Percentiles rank a stretch among this genome's conserved stretches.
phyloP scores from a whole-genome alignment of 2,329 filamentous ascomycete species.

The Ceratocystis albifundus region DNA sequence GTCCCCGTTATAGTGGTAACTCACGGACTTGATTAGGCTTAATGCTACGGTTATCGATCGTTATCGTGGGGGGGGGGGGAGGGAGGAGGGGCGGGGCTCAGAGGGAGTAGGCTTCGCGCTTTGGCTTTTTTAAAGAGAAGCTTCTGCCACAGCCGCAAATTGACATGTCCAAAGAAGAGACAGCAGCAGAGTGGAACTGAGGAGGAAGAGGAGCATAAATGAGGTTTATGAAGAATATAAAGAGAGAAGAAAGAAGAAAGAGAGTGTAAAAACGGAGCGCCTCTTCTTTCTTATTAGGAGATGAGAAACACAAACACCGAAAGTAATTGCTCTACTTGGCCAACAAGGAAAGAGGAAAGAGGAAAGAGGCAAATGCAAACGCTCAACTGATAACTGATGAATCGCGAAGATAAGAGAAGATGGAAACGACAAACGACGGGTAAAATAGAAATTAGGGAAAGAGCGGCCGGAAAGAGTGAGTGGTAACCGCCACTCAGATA shows the following conservation, averaged over 20 bases:
- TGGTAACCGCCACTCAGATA: neutral
- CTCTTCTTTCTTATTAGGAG: neutral
- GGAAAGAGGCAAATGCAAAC: neutral
- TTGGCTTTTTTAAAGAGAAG: neutral
- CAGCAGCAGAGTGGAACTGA: neutral
- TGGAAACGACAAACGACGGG: neutral
- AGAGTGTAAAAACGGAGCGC: neutral
- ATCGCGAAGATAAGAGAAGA: neutral
- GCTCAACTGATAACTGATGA: neutral
- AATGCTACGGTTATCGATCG: neutral
- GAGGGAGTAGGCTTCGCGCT: neutral
- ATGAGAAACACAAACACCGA: neutral
- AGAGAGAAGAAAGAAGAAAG: neutral
- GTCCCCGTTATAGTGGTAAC: too few species aligned
- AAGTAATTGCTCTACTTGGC: too few species aligned
- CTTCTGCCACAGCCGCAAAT: neutral
- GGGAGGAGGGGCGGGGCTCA: neutral
- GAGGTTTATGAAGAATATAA: neutral
- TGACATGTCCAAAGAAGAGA: neutral
- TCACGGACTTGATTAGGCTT: too few species aligned
- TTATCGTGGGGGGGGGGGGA: neutral
- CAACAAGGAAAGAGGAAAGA: too few species aligned
- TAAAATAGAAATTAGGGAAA: neutral
- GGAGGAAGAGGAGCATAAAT: neutral
- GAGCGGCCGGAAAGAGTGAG: neutral